Evolutionary conservation across 352 stramenopile genomes (phyloP).

Genomic region (Globisporangium orthogonon): DNA sequence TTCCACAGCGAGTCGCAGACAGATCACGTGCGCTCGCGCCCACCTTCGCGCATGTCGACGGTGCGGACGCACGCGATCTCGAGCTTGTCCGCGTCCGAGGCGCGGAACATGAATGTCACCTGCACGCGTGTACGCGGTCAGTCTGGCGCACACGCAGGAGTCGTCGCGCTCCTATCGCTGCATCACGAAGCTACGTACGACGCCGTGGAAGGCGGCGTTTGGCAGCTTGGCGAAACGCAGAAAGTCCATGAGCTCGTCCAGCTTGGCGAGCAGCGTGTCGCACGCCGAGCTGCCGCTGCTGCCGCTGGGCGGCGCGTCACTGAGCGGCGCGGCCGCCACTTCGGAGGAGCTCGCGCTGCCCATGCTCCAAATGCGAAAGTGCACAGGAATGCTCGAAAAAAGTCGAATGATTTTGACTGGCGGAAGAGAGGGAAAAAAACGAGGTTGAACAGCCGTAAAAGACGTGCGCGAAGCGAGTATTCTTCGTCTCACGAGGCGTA

Average conservation of each 20-base stretch:
- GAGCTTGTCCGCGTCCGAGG: slow-evolving; percentile 27
- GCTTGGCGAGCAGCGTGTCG: slow-evolving; percentile 66
- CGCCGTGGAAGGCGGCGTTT: slow-evolving; percentile 42
- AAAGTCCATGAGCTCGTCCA: slow-evolving; percentile 85
- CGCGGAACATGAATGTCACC: slow-evolving; percentile 81
- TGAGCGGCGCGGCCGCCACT: background rate
- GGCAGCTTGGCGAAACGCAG: slow-evolving; percentile 52
- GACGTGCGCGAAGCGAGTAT: too few relatives aligned
- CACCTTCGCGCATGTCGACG: slow-evolving; percentile 71
- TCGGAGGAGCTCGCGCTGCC: slow-evolving; percentile 5
- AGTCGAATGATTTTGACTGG: background rate
- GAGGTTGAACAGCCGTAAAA: background rate
- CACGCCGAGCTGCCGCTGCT: slow-evolving; percentile 24
- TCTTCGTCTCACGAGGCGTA: too few relatives aligned
- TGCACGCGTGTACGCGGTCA: slow-evolving; percentile 8
- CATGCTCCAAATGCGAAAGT: slow-evolving; percentile 1
- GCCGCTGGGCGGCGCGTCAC: background rate
- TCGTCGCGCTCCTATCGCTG: too few relatives aligned
- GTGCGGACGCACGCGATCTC: slow-evolving; percentile 64
- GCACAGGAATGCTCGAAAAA: background rate
- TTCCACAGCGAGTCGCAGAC: background rate
- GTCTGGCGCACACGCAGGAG: too few relatives aligned
- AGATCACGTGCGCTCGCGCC: background rate
- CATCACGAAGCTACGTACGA: slow-evolving; percentile 22
- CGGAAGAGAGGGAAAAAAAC: background rate